These are phyloP conservation scores for Neocatenulostroma microsporum DNA, from an alignment of 2,329 filamentous ascomycete genomes.

Conservation along the genomic window DNA sequence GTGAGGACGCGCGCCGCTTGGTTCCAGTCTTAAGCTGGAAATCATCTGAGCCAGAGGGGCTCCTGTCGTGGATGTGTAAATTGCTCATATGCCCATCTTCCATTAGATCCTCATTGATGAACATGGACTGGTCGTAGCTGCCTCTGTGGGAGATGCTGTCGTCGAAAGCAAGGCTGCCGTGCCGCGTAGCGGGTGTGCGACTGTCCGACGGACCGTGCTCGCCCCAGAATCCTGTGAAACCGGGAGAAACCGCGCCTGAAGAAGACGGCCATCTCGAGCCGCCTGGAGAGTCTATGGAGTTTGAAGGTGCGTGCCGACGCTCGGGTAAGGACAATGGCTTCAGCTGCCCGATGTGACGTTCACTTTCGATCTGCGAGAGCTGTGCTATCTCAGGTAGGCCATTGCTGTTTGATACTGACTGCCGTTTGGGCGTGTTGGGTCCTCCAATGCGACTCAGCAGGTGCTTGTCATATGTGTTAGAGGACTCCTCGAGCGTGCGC, in stretches of 20 bases:
- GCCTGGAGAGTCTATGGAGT: constrained; percentile 33
- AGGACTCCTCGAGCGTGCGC: constrained; percentile 50
- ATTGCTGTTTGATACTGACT: constrained; percentile 23
- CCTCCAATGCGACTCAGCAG: constrained; percentile 56
- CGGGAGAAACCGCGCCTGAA: constrained; percentile 38
- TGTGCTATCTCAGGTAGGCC: constrained; percentile 25
- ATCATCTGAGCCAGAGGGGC: constrained; percentile 39
- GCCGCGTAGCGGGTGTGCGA: constrained; percentile 28
- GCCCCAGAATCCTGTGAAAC: constrained; percentile 38
- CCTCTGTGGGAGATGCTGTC: constrained; percentile 49
- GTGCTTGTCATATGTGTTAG: constrained; percentile 56
- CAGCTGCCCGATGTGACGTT: constrained; percentile 37
- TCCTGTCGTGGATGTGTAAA: constrained; percentile 48
- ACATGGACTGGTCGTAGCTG: constrained; percentile 55
- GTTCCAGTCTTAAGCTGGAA: constrained; percentile 45
- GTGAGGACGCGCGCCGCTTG: constrained; percentile 58
- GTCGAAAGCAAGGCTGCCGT: constrained; percentile 32
- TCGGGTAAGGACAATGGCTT: constrained; percentile 41
- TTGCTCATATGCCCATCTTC: constrained; percentile 47
- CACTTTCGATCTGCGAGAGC: constrained; percentile 31
- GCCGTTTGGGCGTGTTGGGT: constrained; percentile 43
- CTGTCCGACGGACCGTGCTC: constrained; percentile 24
- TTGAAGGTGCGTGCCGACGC: constrained; percentile 25
- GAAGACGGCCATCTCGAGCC: constrained; percentile 31
- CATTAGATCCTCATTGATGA: constrained; percentile 45